A percentile compares a stretch with the other conserved stretches of the same genome.
Conservation (phyloP, 1,139 yeast genomes). For the Magnusiomyces tetraspermus region DNA sequence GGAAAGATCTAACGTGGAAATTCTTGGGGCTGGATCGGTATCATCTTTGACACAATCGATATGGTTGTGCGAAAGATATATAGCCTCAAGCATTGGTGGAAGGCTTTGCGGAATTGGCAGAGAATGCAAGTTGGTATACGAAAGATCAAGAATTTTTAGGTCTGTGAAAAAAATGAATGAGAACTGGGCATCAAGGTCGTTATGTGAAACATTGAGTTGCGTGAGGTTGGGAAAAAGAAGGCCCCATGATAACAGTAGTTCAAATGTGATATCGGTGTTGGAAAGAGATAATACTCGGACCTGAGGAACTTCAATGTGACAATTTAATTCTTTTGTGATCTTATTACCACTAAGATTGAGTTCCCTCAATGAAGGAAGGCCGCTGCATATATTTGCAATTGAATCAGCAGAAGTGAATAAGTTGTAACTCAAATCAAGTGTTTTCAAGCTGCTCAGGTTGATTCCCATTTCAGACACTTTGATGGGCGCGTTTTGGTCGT, state of each 20-base stretch:
- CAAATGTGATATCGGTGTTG: constrained; percentile 29
- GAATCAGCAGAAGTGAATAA: constrained; percentile 39
- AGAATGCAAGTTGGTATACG: constrained; percentile 35
- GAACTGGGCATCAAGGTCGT: constrained; percentile 25
- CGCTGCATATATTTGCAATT: constrained; percentile 34
- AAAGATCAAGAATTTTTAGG: constrained; percentile 36
- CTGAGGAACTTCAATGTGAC: constrained; percentile 7
- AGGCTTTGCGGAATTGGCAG: constrained; percentile 28
- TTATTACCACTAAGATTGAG: constrained; percentile 59
- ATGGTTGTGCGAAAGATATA: constrained; percentile 23
- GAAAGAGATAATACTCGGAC: constrained; percentile 32
- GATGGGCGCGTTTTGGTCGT: constrained; percentile 11
- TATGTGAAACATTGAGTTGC: constrained; percentile 42
- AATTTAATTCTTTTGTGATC: constrained; percentile 26
- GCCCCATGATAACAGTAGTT: constrained; percentile 30
- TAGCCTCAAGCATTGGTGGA: constrained; percentile 7
- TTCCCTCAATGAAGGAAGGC: constrained; percentile 35
- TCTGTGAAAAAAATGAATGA: constrained; percentile 3
- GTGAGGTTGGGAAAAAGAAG: constrained; percentile 38
- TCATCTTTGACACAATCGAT: constrained; percentile 12
- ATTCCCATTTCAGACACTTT: background rate
- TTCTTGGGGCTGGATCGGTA: background rate
- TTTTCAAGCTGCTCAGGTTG: constrained; percentile 29
- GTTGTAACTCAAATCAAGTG: constrained; percentile 57
- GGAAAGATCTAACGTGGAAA: constrained; percentile 15